Base-by-base conservation (phyloP, 495 filamentous ascomycete species). In the Aspergillus cavernicola region DNA sequence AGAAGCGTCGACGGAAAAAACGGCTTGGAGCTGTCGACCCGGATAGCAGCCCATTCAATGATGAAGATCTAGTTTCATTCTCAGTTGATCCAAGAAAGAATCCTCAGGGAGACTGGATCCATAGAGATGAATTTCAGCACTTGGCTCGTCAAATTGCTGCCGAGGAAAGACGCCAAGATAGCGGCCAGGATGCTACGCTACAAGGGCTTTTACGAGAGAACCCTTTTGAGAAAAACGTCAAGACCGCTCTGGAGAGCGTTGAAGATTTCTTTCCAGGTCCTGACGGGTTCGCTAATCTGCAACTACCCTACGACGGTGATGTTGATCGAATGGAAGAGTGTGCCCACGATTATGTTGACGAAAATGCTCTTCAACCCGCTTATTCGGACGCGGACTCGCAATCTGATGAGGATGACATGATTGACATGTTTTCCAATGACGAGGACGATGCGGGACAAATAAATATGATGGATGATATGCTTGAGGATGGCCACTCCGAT, bases 211-310 rank as follows among this genome's bases (percentile, higher is more conserved):
- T 89, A 9, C 62, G 71, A 24, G 70, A 66, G 3, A 61, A 72
- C 2, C 69, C 78, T 9, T 68, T 80, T 23, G 85, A 80, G 48
- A 69, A 72, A 18, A 66, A 73, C 1, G 70, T 96, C n/a, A 84
- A 85, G 60, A 95, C 92, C 8, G 76, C 80, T 6, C 62, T 92
- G 18, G 84, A 93, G 58, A 92, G 92, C 33, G 85, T 96, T 3
- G 86, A 88, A 59, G 93, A 97, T 66, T 76, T 97, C 20, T 96
- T 83, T 59, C 81, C 87, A 0, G 77, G 82, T n/a, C 86, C 82
- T 42, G 60, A 90, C 22, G 62, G 73, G 2, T 49, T 58, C 10
- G 47, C 64, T 9, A 59, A 41, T 31, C 29, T 64, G 12, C 48
- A 66, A 50, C 33, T 44, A 3, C 48, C 35, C 10, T 43, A 24